Evolutionary conservation across 345 rosid species (phyloP).

Genomic region (Toxicodendron radicans): DNA sequence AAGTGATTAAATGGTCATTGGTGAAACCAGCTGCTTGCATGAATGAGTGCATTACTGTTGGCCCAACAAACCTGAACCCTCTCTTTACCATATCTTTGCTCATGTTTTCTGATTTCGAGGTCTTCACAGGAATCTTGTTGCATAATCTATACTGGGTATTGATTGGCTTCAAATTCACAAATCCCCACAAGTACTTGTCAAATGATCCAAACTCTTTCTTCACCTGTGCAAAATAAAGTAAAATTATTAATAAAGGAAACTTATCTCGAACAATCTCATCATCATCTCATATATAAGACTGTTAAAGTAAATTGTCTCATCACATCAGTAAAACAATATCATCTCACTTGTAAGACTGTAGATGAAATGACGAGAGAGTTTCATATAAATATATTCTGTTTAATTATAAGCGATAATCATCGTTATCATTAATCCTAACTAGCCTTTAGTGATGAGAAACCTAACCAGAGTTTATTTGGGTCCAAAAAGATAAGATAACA

Average conservation of each 20-base stretch:
- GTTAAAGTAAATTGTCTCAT: too few species aligned
- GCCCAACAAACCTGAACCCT: conserved; percentile 65
- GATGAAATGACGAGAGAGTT: too few species aligned
- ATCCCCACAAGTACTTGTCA: conserved; percentile 62
- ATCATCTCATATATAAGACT: too few species aligned
- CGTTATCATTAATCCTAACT: not conserved
- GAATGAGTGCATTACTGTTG: conserved; percentile 60
- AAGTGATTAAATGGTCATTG: conserved; percentile 61
- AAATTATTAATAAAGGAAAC: not conserved
- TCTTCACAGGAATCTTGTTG: conserved; percentile 62
- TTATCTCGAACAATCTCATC: too few species aligned
- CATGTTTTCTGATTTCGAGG: conserved; percentile 62
- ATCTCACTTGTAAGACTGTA: too few species aligned
- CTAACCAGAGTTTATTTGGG: not conserved
- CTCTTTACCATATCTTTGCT: conserved; percentile 72
- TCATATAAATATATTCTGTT: too few species aligned
- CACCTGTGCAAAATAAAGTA: conserved; percentile 28
- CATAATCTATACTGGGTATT: conserved; percentile 45
- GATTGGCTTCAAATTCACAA: conserved; percentile 48
- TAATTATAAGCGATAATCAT: too few species aligned
- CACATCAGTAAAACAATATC: too few species aligned
- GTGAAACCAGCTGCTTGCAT: conserved; percentile 73
- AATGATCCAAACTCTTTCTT: conserved; percentile 56
- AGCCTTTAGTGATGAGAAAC: not conserved
- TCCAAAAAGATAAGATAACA: not conserved